A percentile compares a stretch with the other conserved stretches of the same genome.
These are phyloP conservation scores for Pisolithus marmoratus DNA, from an alignment of 768 basidiomycete genomes.

Conservation along the genomic window DNA sequence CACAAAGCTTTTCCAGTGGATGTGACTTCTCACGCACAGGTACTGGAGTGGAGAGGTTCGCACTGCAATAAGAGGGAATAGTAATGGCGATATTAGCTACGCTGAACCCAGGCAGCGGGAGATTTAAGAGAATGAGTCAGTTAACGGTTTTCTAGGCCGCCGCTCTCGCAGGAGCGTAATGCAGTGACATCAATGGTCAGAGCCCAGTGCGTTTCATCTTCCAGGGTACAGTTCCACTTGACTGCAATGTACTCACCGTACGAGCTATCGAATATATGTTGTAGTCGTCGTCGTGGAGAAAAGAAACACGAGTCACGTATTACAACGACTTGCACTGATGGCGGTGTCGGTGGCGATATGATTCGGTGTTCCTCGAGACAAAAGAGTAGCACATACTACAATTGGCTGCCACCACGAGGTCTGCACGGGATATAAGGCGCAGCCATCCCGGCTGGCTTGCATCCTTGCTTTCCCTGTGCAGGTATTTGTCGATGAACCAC, in stretches of 20 bases:
- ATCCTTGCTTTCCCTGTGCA: constrained; percentile 2
- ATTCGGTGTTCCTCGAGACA: constrained; percentile 13
- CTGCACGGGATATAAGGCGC: constrained; percentile 3
- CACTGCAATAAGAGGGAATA: background rate
- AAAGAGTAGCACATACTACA: constrained; percentile 4
- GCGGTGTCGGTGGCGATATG: constrained; percentile 8
- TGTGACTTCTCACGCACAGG: no score
- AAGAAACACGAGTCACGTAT: no score
- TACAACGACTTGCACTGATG: constrained; percentile 2
- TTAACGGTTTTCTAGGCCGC: constrained; percentile 66
- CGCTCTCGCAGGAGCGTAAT: constrained; percentile 42
- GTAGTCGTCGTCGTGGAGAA: no score
- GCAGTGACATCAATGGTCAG: constrained; percentile 50
- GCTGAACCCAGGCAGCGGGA: background rate
- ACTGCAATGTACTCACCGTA: no score
- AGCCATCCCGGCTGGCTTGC: constrained; percentile 6
- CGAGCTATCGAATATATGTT: no score
- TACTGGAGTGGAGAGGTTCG: background rate
- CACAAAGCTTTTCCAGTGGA: no score
- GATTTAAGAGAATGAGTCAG: constrained; percentile 32
- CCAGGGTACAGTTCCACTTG: background rate
- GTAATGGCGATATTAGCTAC: background rate
- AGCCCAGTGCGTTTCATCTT: constrained; percentile 64
- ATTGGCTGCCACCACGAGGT: constrained; percentile 8
- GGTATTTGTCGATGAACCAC: background rate